These are phyloP conservation scores for Pythium phragmitis DNA, from an alignment of 352 stramenopile genomes.

Conservation along the genomic window DNA sequence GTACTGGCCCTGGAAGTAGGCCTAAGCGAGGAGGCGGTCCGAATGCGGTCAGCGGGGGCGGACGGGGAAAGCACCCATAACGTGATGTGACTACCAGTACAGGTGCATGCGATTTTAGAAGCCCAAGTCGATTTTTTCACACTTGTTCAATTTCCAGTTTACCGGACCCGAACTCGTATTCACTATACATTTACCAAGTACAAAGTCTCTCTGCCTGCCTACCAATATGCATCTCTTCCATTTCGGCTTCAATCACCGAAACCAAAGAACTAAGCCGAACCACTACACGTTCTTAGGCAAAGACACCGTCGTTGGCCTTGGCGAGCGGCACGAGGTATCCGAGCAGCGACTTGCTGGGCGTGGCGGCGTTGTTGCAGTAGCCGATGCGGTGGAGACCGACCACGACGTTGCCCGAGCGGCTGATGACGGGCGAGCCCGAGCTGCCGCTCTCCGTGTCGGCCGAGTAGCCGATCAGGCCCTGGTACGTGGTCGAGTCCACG, in stretches of 20 bases:
- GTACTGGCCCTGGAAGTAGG: background rate
- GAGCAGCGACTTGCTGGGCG: slow-evolving; percentile 26
- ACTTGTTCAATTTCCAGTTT: background rate
- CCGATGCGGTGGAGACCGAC: slow-evolving; percentile 42
- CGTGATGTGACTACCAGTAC: background rate
- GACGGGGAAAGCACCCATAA: slow-evolving; percentile 20
- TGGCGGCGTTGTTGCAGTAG: slow-evolving; percentile 43
- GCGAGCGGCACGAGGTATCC: slow-evolving; percentile 25
- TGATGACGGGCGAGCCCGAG: slow-evolving; percentile 37
- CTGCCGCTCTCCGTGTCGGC: slow-evolving; percentile 38
- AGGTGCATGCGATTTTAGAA: slow-evolving; percentile 6
- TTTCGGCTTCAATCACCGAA: slow-evolving; percentile 5
- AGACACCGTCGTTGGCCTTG: slow-evolving; percentile 26
- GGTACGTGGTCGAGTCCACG: slow-evolving; percentile 30
- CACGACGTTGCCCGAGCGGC: slow-evolving; percentile 25
- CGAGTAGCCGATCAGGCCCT: slow-evolving; percentile 31
- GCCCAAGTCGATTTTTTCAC: background rate
- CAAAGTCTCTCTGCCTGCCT: background rate
- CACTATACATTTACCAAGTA: slow-evolving; percentile 12
- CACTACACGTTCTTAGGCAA: slow-evolving; percentile 8
- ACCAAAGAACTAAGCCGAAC: background rate
- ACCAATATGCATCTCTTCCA: background rate
- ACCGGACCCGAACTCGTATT: background rate
- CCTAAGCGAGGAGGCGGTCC: slow-evolving; percentile 17
- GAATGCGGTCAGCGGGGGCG: background rate